phyloP scores from a whole-genome alignment of 805 yeast species.

The Myxozyma monticola region DNA sequence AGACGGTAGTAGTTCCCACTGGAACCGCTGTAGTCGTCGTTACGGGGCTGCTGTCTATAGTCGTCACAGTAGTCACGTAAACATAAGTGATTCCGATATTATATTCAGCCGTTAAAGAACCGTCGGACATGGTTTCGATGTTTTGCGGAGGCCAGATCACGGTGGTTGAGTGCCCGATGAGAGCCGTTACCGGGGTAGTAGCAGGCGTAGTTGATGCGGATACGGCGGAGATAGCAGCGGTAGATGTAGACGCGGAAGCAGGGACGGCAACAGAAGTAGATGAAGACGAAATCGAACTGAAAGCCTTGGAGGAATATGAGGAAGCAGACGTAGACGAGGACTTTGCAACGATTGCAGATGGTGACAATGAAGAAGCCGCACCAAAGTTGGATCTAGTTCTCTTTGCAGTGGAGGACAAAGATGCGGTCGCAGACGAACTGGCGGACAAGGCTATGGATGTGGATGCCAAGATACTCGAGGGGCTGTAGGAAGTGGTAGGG shows the following conservation, averaged over 20 bases:
- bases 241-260: background rate
- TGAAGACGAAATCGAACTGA: background rate
- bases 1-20: no score
- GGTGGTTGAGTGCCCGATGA: no score
- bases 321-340: background rate
- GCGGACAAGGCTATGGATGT: background rate
- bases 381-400: no score
- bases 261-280: background rate
- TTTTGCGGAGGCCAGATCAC: no score
- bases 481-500: background rate
- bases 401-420: background rate
- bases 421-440: background rate
- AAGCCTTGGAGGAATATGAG: background rate
- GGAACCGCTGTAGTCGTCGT: no score
- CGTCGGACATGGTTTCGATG: no score
- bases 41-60: no score
- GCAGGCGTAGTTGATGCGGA: background rate
- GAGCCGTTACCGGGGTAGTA: no score
- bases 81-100: no score
- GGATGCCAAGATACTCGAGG: background rate
- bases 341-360: background rate
- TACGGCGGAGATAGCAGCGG: background rate
- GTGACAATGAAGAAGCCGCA: background rate
- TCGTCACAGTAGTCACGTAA: no score
- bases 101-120: no score